These are phyloP conservation scores for Russula griseocarnosa DNA, from an alignment of 768 basidiomycete species.

Conservation along the genomic window DNA sequence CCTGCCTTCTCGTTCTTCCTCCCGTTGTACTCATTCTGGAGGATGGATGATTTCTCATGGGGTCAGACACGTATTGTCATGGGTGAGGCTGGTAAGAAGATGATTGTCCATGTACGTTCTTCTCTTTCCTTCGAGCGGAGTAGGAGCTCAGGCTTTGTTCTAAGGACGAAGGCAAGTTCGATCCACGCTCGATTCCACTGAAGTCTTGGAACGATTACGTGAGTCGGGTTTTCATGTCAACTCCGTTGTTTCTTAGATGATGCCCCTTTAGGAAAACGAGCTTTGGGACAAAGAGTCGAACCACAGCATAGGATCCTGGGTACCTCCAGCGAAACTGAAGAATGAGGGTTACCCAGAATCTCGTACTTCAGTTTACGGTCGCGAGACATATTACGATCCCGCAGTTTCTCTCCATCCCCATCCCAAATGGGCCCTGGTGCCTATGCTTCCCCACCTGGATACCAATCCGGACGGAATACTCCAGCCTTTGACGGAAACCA, in stretches of 20 bases:
- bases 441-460: conserved; percentile 55
- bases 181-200: conserved; percentile 86
- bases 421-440: conserved; percentile 57
- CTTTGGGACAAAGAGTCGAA: conserved; percentile 98
- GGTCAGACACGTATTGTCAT: conserved; percentile 89
- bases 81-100: conserved; percentile 92
- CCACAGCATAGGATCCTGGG: conserved; percentile 92
- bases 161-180: conserved; percentile 97
- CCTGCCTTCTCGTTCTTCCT: conserved; percentile 91
- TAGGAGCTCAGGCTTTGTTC: conserved; percentile 18
- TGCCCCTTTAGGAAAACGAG: conserved; percentile 69
- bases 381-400: conserved; percentile 80
- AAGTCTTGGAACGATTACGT: conserved; percentile 98
- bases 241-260: conserved; percentile 3
- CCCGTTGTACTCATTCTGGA: conserved; percentile 95
- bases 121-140: neutral
- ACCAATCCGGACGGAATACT: conserved; percentile 75
- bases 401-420: conserved; percentile 60
- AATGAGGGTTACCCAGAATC: conserved; percentile 77
- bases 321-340: conserved; percentile 66
- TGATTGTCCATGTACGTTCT: conserved; percentile 81
- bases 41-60: conserved; percentile 98
- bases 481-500: conserved; percentile 41
- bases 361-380: conserved; percentile 77
- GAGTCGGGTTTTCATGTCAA: conserved; percentile 33